These are phyloP conservation scores for Spathaspora sp. DNA, from an alignment of 805 yeast genomes.

Conservation along the genomic window DNA sequence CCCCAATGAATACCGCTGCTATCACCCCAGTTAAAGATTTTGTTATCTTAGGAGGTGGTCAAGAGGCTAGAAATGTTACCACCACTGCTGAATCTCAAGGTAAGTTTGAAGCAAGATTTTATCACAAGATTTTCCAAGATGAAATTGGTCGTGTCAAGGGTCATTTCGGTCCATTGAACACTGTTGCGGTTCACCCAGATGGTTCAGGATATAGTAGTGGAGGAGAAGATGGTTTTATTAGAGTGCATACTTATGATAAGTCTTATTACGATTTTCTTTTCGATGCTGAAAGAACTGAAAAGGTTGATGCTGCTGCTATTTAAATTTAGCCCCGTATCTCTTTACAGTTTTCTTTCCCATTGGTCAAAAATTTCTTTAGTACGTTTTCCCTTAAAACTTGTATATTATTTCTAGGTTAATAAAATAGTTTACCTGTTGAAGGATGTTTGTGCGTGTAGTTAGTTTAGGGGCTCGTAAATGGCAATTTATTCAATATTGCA, in stretches of 20 bases:
- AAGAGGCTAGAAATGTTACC: slow-evolving; percentile 96
- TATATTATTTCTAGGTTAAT: slow-evolving; percentile 1
- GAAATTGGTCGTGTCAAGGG: slow-evolving; percentile 97
- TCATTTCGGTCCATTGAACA: slow-evolving; percentile 97
- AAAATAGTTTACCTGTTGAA: not conserved
- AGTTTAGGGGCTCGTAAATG: not conserved
- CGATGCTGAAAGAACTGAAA: slow-evolving; percentile 83
- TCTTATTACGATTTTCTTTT: slow-evolving; percentile 89
- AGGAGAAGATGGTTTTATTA: slow-evolving; percentile 96
- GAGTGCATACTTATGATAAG: slow-evolving; percentile 91
- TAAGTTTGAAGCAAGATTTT: slow-evolving; percentile 93
- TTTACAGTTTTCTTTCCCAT: not conserved
- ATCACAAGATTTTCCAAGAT: slow-evolving; percentile 91
- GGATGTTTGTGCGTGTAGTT: no score
- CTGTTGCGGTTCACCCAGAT: slow-evolving; percentile 89
- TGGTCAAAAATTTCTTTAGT: not conserved
- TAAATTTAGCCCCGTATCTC: not conserved
- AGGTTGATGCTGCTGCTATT: slow-evolving; percentile 36
- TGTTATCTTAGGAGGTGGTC: slow-evolving; percentile 97
- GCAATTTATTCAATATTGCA: not conserved
- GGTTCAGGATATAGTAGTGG: slow-evolving; percentile 95
- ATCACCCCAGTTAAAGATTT: slow-evolving; percentile 91
- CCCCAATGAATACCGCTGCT: slow-evolving; percentile 93
- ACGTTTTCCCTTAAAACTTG: not conserved
- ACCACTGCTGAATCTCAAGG: slow-evolving; percentile 94